Base-by-base conservation (phyloP, 345 rosid genomes). In the Angophora floribunda region DNA sequence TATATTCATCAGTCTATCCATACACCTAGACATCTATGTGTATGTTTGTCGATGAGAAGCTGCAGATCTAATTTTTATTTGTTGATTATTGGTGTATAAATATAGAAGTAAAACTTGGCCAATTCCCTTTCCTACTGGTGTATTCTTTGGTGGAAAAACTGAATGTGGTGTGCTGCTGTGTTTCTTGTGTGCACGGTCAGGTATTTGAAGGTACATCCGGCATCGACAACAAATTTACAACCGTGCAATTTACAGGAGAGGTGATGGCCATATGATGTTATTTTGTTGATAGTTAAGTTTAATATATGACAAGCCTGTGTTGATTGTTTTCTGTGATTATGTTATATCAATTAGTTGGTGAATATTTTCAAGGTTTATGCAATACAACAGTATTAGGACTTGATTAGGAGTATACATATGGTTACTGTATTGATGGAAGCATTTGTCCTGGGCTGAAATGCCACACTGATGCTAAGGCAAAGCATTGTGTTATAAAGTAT, bases 181-280 rank as follows among this genome's bases (percentile, higher is more conserved):
- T 86, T 49, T 45, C 52, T 59, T 52, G 86, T 88, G 26, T 91
- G 24, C 78, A 89, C 78, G 19, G 61, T 89, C 82, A 97, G 98
- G 99, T 97, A 36, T 97, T 97, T 91, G 99, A 97, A 94, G 99
- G 99, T 90, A 97, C 99, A 87, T 96, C 99, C 88, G 99, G 99
- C 85, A 97, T 97, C 75, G 99, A 97, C 90, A 97, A 96, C 93
- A 97, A 97, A 91, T 97, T 90, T 92, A 97, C 99, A 2, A 97
- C 99, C 13, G 98, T 97, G 70, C 99, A 97, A 91, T 97, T 97
- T 90, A 97, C 99, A 17, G 99, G 99, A 91, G 98, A 97, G 98
- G 99, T 97, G 90, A 75, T 75, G 49, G 8, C 49, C 82, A 47
- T 55, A 30, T 32, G 53, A 67, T 61, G 84, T 85, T 67, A 26